These are phyloP conservation scores for Flaveria ramosissima DNA, from an alignment of 129 eudicot genomes.

Conservation along the genomic window DNA sequence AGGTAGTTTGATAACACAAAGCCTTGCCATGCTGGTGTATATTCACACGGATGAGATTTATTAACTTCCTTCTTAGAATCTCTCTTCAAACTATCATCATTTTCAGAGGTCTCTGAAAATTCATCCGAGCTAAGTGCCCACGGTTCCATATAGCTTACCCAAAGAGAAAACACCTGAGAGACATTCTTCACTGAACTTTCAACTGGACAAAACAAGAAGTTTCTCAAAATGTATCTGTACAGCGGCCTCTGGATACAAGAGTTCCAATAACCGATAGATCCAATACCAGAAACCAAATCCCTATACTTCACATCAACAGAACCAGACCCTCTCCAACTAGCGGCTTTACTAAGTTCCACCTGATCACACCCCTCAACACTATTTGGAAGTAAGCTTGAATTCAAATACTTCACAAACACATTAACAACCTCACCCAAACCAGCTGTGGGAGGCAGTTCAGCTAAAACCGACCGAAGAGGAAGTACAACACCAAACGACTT, in stretches of 20 bases:
- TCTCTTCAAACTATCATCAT: conserved; percentile 32
- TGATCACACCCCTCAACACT: conserved; percentile 38
- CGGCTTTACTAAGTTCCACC: conserved; percentile 39
- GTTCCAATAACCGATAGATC: conserved; percentile 65
- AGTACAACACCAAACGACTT: conserved; percentile 65
- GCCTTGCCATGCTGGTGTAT: conserved; percentile 85
- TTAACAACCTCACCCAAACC: conserved; percentile 83
- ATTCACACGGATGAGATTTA: conserved; percentile 42
- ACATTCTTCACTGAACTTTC: conserved; percentile 78
- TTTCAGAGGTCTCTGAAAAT: conserved; percentile 49
- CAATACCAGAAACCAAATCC: conserved; percentile 39
- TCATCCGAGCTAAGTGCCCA: conserved; percentile 73
- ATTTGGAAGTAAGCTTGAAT: conserved; percentile 46
- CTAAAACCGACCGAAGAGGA: conserved; percentile 66
- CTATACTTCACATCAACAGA: conserved; percentile 40
- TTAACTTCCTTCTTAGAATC: conserved; percentile 28
- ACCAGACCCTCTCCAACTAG: conserved; percentile 42
- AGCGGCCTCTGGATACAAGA: conserved; percentile 79
- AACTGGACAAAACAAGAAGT: conserved; percentile 83
- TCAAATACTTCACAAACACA: conserved; percentile 72
- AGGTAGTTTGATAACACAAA: conserved; percentile 81
- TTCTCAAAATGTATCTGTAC: conserved; percentile 80
- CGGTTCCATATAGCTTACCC: conserved; percentile 82
- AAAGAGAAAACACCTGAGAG: conserved; percentile 76
- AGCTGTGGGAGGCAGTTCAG: conserved; percentile 75